Base-by-base conservation (phyloP, 108 stramenopile species). In the Skeletonema menzelii region DNA sequence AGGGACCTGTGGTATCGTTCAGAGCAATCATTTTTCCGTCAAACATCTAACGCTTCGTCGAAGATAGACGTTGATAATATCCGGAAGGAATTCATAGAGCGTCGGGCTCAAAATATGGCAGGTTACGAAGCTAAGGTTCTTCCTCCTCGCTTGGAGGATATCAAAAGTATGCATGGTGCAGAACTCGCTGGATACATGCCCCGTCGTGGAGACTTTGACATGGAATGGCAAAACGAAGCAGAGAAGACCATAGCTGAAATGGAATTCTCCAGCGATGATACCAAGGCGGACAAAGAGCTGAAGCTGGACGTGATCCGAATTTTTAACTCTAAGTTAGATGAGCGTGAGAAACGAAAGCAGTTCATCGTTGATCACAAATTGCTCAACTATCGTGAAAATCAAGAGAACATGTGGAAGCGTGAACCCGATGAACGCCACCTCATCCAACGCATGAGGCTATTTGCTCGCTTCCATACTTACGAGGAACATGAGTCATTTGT, bases 141-240 rank as follows among this genome's bases (percentile, higher is more conserved):
- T 13, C 91, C 94, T 13, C 86, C 85, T 28, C 84, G 91, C 22
- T 74, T 89, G 7, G 91, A 94, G 30, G 93, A 94, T 72, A 65
- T 87, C 24, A 77, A 64, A 15, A 65, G 69, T 8, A 67, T 91
- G 69, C 88, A 88, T 19, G 95, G 95, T 8, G 80, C 90, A 8
- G 91, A 94, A 49, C 72, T 96, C 14, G 83, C 89, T 5, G 95
- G 95, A 27, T 96, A 88, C 77, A 96, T 96, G 95, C 95, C 95
- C 27, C 89, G 95, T 27, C 93, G 98, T 37, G 94, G 92, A 15
- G 98, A 99, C 59, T 97, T 97, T 76, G 98, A 99, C 63, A 83
- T 93, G 67, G 98, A 99, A 88, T 94, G 91, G 79, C 96, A 97
- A 28, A 96, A 99, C 68, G 97, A 96, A 49, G 98, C 97, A 12